A percentile compares a stretch with the other conserved stretches of the same genome.
Conservation (phyloP, 352 stramenopile species). For the Poterioochromonas sp. region DNA sequence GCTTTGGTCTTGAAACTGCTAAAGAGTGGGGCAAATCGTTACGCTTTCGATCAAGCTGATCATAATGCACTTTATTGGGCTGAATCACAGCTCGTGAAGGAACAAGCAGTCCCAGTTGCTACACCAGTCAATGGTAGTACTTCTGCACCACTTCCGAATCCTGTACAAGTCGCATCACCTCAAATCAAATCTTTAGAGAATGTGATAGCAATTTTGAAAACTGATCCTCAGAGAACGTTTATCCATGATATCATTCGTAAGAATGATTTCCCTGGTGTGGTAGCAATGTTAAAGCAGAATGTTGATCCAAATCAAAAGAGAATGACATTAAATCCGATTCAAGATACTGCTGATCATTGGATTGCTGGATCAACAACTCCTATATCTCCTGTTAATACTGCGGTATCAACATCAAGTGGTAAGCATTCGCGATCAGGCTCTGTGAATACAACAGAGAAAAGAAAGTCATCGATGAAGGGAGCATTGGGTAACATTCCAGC, state of each 20-base stretch:
- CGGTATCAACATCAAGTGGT: not conserved
- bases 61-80: not conserved
- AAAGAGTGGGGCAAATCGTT: slow-evolving; percentile 16
- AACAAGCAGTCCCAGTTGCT: not conserved
- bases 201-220: not conserved
- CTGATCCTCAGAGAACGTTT: not conserved
- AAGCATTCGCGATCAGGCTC: not conserved
- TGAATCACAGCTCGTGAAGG: not conserved
- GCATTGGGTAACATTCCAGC: too few species aligned
- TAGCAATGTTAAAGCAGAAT: slow-evolving; percentile 22
- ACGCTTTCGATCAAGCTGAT: not conserved
- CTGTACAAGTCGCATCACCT: too few species aligned
- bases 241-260: slow-evolving; percentile 17
- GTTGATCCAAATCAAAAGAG: not conserved
- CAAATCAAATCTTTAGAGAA: too few species aligned
- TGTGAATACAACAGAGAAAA: not conserved
- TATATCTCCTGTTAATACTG: not conserved
- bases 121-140: too few species aligned
- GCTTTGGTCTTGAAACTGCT: slow-evolving; percentile 35
- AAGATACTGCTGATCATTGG: not conserved
- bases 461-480: too few species aligned
- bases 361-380: not conserved
- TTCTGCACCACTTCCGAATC: too few species aligned
- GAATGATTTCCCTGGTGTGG: not conserved
- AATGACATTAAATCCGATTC: not conserved